Conservation (phyloP, 768 basidiomycete genomes). For the Boletus barrowsii region DNA sequence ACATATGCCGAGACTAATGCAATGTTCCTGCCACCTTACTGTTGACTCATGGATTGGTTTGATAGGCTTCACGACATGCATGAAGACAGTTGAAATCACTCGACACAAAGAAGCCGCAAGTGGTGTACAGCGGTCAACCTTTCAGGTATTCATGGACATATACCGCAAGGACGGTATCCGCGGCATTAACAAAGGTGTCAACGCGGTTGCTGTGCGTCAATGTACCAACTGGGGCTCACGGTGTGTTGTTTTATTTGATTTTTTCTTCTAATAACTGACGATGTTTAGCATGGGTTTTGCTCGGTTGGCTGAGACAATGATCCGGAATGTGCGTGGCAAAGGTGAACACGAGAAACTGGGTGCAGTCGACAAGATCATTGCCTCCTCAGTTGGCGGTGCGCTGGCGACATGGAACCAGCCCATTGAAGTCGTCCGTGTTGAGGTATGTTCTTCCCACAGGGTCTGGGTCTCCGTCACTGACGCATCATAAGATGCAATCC, state of each 20-base stretch:
- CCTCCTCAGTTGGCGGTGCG: constrained; percentile 90
- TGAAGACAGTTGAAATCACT: constrained; percentile 99
- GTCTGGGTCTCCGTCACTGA: neutral
- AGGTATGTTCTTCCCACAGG: constrained; percentile 45
- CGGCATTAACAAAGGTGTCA: constrained; percentile 99
- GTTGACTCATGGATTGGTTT: constrained; percentile 10
- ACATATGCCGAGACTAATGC: constrained; percentile 13
- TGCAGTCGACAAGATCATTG: constrained; percentile 81
- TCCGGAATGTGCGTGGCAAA: constrained; percentile 78
- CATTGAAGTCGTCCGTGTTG: constrained; percentile 95
- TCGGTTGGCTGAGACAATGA: constrained; percentile 79
- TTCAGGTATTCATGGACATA: constrained; percentile 93
- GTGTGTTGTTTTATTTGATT: constrained; percentile 38
- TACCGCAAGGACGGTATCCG: constrained; percentile 89
- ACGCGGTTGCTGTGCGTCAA: constrained; percentile 88
- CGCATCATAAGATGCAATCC: constrained; percentile 83
- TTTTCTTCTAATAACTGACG: constrained; percentile 5
- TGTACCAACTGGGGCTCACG: constrained; percentile 94
- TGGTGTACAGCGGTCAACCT: constrained; percentile 88
- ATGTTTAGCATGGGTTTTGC: constrained; percentile 87
- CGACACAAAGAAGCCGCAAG: constrained; percentile 86
- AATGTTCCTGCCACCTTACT: neutral
- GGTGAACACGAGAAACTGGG: constrained; percentile 69
- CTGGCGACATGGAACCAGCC: constrained; percentile 99
- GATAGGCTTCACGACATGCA: constrained; percentile 95